These are phyloP conservation scores for Drosera spatulata DNA, from an alignment of 179 eudicot species.

Conservation along the genomic window DNA sequence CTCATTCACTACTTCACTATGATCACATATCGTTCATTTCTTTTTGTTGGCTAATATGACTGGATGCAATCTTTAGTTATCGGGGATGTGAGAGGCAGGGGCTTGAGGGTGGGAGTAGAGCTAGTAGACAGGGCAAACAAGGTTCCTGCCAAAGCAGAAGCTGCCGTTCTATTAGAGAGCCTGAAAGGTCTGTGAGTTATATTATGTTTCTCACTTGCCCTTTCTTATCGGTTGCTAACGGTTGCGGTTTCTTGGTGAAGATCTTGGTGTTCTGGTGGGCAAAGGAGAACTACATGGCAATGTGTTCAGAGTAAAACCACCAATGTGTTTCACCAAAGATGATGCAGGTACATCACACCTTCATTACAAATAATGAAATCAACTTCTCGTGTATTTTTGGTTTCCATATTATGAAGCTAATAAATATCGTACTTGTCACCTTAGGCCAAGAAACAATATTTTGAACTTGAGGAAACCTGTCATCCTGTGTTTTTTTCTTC, in stretches of 20 bases:
- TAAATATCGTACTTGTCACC: no score
- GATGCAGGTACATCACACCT: conserved; percentile 62
- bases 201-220: neutral
- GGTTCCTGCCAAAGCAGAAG: conserved; percentile 96
- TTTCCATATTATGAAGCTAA: neutral
- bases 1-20: conserved; percentile 5
- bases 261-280: conserved; percentile 86
- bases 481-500: neutral
- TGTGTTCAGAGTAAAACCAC: conserved; percentile 94
- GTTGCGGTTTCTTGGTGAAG: conserved; percentile 21
- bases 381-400: neutral
- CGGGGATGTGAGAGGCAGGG: conserved; percentile 96
- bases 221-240: neutral
- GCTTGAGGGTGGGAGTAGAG: conserved; percentile 96
- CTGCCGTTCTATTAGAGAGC: conserved; percentile 64
- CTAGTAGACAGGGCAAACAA: conserved; percentile 68
- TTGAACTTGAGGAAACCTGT: neutral
- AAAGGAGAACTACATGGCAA: conserved; percentile 97
- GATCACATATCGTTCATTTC: neutral
- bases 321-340: conserved; percentile 73
- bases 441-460: neutral
- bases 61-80: conserved; percentile 32
- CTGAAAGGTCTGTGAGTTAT: conserved; percentile 53
- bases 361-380: neutral
- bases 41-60: neutral